These are phyloP conservation scores for Cystobasidium onofrii DNA, from an alignment of 768 basidiomycete genomes.

Conservation along the genomic window DNA sequence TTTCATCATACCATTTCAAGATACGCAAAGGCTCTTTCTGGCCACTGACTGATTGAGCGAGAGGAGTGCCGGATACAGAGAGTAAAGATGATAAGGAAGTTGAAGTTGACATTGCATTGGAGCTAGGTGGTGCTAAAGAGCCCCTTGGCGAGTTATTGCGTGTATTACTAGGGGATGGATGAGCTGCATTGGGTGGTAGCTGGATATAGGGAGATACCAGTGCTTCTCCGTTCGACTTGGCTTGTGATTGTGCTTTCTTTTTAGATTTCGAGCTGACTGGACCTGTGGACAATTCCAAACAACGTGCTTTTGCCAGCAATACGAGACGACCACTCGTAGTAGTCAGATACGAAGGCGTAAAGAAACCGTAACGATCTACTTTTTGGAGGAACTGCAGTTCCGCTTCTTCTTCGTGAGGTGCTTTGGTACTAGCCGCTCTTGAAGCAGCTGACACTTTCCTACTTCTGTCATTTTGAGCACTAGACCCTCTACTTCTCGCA, in stretches of 20 bases:
- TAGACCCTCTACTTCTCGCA: not conserved
- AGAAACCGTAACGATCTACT: slow-evolving; percentile 24
- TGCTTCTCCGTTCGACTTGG: not conserved
- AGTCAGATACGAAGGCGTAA: not conserved
- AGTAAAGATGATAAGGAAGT: not conserved
- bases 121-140: not conserved
- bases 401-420: not conserved
- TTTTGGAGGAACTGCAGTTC: not conserved
- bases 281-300: not conserved
- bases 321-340: not conserved
- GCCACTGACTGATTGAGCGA: not conserved
- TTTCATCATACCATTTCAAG: slow-evolving; percentile 24
- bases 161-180: not conserved
- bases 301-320: not conserved
- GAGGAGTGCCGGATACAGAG: not conserved
- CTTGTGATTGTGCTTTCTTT: not conserved
- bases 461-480: not conserved
- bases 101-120: not conserved
- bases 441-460: slow-evolving; percentile 2
- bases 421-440: not conserved
- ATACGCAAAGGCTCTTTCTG: slow-evolving; percentile 19
- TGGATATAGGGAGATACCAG: not conserved
- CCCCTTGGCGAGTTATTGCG: not conserved
- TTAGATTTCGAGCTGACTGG: not conserved
- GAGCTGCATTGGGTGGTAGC: not conserved